Conservation (phyloP, 2,329 filamentous ascomycete genomes). For the Eurotiales sp. region DNA sequence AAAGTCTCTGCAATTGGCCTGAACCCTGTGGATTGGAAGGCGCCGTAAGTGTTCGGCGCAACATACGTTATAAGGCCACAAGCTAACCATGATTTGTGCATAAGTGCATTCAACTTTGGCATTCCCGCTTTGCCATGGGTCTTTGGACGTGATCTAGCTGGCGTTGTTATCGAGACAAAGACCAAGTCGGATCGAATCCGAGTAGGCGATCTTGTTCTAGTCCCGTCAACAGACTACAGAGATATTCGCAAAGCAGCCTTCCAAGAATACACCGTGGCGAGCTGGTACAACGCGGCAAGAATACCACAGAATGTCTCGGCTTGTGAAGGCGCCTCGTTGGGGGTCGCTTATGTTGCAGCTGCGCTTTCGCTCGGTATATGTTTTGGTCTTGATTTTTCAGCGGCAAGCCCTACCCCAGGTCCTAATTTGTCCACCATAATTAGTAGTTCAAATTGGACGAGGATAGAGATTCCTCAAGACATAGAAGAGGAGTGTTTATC, state of each 20-base stretch:
- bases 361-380: conserved; percentile 64
- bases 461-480: neutral
- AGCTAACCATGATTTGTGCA: too few species aligned
- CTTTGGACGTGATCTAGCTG: conserved; percentile 64
- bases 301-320: conserved; percentile 53
- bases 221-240: conserved; percentile 66
- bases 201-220: conserved; percentile 49
- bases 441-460: neutral
- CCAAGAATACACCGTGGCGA: conserved; percentile 66
- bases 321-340: conserved; percentile 59
- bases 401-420: neutral
- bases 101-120: conserved; percentile 68
- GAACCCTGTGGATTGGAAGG: conserved; percentile 75
- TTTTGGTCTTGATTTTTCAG: conserved; percentile 61
- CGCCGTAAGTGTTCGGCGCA: conserved; percentile 54
- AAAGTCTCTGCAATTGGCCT: conserved; percentile 59
- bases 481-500: conserved; percentile 53
- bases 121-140: conserved; percentile 66
- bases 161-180: conserved; percentile 53
- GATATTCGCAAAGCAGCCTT: conserved; percentile 69
- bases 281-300: conserved; percentile 61
- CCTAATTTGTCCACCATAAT: neutral
- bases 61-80: too few species aligned
- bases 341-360: conserved; percentile 69
- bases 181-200: conserved; percentile 48